A percentile compares a stretch with the other conserved stretches of the same genome.
Evolutionary conservation across 208 protist species (phyloP).

Genomic region (Acanthamoeba rhysodes): DNA sequence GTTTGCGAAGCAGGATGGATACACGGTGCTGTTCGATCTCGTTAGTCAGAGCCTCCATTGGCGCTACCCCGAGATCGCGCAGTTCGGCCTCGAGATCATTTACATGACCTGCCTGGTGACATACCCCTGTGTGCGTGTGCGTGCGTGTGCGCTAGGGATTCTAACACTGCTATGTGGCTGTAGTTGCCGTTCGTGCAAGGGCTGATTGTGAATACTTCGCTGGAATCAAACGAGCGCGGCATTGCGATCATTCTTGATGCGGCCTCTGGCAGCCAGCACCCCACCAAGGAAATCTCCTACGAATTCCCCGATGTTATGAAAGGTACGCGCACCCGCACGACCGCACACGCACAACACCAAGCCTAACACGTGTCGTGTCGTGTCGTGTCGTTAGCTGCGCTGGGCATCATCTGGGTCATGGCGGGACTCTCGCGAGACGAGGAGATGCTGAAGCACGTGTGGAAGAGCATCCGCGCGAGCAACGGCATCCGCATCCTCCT

Average conservation of each 20-base stretch:
- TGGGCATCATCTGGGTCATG: conserved; percentile 51
- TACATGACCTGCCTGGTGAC: conserved; percentile 40
- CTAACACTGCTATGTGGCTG: no score
- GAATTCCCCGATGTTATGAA: conserved; percentile 73
- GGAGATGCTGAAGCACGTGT: conserved; percentile 68
- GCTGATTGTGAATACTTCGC: not conserved
- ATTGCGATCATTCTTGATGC: conserved; percentile 51
- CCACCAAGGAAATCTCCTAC: not conserved
- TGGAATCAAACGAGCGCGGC: not conserved
- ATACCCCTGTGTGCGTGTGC: not conserved
- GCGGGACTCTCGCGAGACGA: conserved; percentile 43
- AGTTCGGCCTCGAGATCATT: conserved; percentile 61
- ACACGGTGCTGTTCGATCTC: conserved; percentile 30
- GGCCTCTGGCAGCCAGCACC: conserved; percentile 8
- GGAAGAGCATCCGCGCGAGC: conserved; percentile 53
- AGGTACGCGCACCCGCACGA: not conserved
- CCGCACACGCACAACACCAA: no score
- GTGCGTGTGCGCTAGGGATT: no score
- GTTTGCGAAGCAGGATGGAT: conserved; percentile 50
- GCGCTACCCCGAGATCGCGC: conserved; percentile 72
- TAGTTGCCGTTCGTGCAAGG: conserved; percentile 55
- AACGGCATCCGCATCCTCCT: conserved; percentile 74
- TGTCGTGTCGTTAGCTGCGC: not conserved
- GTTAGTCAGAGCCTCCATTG: conserved; percentile 33
- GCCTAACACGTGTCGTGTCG: not conserved